Conservation (phyloP, 192 early-diverging fungal species). For the Coemansia sp. region DNA sequence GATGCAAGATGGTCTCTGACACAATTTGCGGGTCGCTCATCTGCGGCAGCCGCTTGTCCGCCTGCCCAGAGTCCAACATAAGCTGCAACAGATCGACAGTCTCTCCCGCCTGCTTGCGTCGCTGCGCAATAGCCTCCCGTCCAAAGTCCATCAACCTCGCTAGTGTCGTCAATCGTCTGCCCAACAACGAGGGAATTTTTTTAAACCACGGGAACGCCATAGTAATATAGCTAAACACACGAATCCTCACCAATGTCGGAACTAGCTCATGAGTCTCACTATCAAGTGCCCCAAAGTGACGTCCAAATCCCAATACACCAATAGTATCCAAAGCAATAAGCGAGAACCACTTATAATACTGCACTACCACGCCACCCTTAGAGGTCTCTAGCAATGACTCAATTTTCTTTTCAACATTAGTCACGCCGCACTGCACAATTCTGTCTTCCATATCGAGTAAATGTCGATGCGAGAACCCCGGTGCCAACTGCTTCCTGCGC, state of each 20-base stretch:
- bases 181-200: conserved; percentile 16
- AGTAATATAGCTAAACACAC: conserved; percentile 37
- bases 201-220: conserved; percentile 51
- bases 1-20: conserved; percentile 44
- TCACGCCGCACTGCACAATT: conserved; percentile 23
- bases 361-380: neutral
- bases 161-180: conserved; percentile 12
- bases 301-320: conserved; percentile 43
- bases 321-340: conserved; percentile 43
- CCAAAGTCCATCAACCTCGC: conserved; percentile 22
- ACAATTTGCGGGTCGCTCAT: conserved; percentile 45
- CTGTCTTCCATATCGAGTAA: conserved; percentile 29
- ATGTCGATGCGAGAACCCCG: conserved; percentile 44
- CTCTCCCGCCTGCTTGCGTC: neutral
- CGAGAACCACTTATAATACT: conserved; percentile 38
- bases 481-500: conserved; percentile 40
- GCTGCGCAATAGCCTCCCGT: conserved; percentile 18
- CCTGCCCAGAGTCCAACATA: conserved; percentile 29
- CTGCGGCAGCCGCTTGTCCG: neutral
- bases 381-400: neutral
- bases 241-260: conserved; percentile 13
- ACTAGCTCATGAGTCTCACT: conserved; percentile 33
- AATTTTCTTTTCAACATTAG: conserved; percentile 15
- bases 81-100: conserved; percentile 34
- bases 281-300: conserved; percentile 23